These are phyloP conservation scores for Barnettozyma hawaiiensis DNA, from an alignment of 1,139 yeast species.

Conservation along the genomic window DNA sequence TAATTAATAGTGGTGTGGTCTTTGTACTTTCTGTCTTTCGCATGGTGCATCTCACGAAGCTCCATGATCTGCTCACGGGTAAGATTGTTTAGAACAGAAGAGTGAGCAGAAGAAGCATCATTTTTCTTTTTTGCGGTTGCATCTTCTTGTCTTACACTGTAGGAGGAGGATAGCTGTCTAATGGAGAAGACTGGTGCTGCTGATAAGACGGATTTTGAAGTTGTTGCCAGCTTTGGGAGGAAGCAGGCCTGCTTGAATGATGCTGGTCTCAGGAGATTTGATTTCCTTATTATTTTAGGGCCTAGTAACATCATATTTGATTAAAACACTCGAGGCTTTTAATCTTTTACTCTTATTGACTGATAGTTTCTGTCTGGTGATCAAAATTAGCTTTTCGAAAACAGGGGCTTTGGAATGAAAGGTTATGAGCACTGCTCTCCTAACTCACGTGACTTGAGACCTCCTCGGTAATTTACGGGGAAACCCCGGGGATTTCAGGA, in stretches of 20 bases:
- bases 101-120: too few species aligned
- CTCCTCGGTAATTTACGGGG: conserved; percentile 1
- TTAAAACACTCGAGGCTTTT: too few species aligned
- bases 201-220: background rate
- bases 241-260: background rate
- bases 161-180: conserved; percentile 8
- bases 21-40: conserved; percentile 30
- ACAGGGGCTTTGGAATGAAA: too few species aligned
- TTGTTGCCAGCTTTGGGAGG: background rate
- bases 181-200: background rate
- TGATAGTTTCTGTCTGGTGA: too few species aligned
- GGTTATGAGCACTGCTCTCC: background rate
- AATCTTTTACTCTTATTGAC: too few species aligned
- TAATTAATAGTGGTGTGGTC: conserved; percentile 61
- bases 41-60: conserved; percentile 29
- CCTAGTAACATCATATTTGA: conserved; percentile 7
- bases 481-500: conserved; percentile 1
- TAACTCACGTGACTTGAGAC: background rate
- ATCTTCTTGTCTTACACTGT: conserved; percentile 1
- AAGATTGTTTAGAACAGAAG: conserved; percentile 24
- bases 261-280: background rate
- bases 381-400: too few species aligned
- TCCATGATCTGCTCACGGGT: conserved; percentile 31
- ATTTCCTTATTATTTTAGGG: background rate
- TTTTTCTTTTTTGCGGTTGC: conserved; percentile 4